Evolutionary conservation across 1,284 basidiomycete species (phyloP).

Genomic region (Farysia itapuensis): DNA sequence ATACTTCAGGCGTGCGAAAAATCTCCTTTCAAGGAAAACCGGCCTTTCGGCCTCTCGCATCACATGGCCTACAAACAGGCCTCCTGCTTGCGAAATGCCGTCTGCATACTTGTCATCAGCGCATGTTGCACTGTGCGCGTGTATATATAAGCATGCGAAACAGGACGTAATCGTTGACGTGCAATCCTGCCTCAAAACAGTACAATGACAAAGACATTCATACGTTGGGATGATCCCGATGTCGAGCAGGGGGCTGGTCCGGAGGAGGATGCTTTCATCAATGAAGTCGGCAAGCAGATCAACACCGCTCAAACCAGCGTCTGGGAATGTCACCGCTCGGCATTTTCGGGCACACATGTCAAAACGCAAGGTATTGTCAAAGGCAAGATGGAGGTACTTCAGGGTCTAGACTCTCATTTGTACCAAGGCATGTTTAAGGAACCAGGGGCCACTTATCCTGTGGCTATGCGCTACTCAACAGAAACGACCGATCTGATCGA

Average conservation of each 20-base stretch:
- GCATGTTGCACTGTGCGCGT: not conserved
- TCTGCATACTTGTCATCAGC: too few relatives aligned
- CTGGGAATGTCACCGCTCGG: conserved; percentile 25
- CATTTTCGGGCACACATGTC: conserved; percentile 39
- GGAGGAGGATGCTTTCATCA: conserved; percentile 43
- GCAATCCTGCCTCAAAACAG: not conserved
- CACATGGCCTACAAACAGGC: conserved; percentile 3
- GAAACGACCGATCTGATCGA: conserved; percentile 43
- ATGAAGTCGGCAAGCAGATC: conserved; percentile 44
- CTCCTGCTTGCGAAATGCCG: too few relatives aligned
- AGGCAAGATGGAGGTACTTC: conserved; percentile 33
- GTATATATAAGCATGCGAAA: not conserved
- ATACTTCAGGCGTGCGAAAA: too few relatives aligned
- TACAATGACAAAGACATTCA: conserved; percentile 12
- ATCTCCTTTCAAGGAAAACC: too few relatives aligned
- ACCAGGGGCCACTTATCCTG: conserved; percentile 28
- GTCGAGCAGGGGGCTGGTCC: conserved; percentile 35
- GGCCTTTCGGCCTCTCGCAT: conserved; percentile 9
- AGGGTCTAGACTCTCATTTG: conserved; percentile 42
- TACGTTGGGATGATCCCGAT: conserved; percentile 36
- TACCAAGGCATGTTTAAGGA: conserved; percentile 45
- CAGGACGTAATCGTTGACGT: not conserved
- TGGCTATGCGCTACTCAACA: conserved; percentile 40
- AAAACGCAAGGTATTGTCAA: conserved; percentile 43
- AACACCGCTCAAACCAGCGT: conserved; percentile 30